Evolutionary conservation across 2,329 filamentous ascomycete genomes (phyloP).

Genomic region (Rutstroemia sp.): DNA sequence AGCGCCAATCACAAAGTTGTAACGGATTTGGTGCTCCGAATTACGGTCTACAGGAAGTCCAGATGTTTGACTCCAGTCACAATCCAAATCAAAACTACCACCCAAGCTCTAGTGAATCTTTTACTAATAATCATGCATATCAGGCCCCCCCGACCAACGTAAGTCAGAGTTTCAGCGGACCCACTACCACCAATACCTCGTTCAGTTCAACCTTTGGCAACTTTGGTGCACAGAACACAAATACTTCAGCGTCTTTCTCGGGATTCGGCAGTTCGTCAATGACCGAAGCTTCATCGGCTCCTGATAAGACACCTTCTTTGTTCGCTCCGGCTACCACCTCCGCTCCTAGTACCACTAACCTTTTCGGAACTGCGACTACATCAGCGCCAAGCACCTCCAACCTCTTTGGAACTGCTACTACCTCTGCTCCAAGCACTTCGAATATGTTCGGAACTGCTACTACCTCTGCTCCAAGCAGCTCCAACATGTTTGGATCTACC

Average conservation of each 20-base stretch:
- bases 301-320: too few species aligned
- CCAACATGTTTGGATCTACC: not conserved
- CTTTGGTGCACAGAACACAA: not conserved
- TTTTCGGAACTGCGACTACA: too few species aligned
- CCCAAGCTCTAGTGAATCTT: not conserved
- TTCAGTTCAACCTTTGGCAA: not conserved
- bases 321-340: not conserved
- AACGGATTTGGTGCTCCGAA: too few species aligned
- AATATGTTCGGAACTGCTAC: conserved; percentile 6
- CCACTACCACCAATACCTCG: not conserved
- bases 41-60: too few species aligned
- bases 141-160: not conserved
- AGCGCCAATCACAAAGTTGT: too few species aligned
- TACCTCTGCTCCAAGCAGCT: not conserved
- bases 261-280: not conserved
- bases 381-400: too few species aligned
- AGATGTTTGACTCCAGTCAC: not conserved
- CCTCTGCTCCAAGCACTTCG: conserved; percentile 4
- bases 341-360: not conserved
- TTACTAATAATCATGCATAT: not conserved
- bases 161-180: not conserved
- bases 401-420: not conserved
- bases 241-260: not conserved
- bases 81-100: not conserved
- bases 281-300: not conserved